Conservation (phyloP, 177 flowering plant species). For the Tripterygium wilfordii region DNA sequence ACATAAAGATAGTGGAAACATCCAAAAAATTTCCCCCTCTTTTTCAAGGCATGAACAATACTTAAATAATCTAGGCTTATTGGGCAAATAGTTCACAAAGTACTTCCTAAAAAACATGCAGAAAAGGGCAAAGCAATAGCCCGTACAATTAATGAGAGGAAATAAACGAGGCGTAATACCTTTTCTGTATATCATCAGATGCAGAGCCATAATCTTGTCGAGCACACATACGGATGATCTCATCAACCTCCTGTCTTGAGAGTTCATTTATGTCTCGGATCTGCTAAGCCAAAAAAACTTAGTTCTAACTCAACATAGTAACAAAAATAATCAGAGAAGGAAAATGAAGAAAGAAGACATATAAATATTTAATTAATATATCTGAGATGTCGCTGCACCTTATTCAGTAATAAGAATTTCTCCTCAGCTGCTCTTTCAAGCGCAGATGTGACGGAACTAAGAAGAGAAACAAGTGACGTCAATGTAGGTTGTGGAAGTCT, state of each 20-base stretch:
- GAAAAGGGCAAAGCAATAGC: not conserved
- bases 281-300: constrained; percentile 25
- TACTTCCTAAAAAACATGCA: no score
- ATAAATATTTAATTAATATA: not conserved
- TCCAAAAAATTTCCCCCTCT: no score
- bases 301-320: not conserved
- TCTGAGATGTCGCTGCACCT: constrained; percentile 37
- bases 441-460: constrained; percentile 45
- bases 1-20: no score
- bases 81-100: no score
- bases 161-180: no score
- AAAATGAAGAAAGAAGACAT: not conserved
- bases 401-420: constrained; percentile 64
- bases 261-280: constrained; percentile 90
- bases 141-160: no score
- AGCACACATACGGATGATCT: constrained; percentile 55
- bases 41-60: no score
- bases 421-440: constrained; percentile 90
- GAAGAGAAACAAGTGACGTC: constrained; percentile 44
- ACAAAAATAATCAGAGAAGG: not conserved
- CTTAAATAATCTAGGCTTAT: no score
- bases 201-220: constrained; percentile 44
- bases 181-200: constrained; percentile 71
- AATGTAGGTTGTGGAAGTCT: constrained; percentile 60
- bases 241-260: constrained; percentile 95